A percentile compares a stretch with the other conserved stretches of the same genome.
Evolutionary conservation across 345 rosid genomes (phyloP).

Genomic region (Corymbia maculata): DNA sequence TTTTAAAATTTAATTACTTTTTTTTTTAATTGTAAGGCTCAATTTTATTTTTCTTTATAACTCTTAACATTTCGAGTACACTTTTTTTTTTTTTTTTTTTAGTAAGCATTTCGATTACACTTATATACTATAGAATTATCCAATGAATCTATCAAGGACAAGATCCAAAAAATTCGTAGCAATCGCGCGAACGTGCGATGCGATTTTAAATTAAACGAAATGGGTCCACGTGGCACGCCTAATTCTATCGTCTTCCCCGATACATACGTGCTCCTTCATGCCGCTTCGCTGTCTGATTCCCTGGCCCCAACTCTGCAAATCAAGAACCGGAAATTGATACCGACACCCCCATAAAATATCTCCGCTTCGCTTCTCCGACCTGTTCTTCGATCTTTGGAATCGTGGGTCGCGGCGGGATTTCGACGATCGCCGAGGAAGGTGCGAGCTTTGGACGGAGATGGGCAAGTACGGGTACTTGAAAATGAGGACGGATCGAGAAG

Average conservation of each 20-base stretch:
- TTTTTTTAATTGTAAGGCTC: no score
- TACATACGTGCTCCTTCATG: accelerated
- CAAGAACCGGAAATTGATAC: not conserved
- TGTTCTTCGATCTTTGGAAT: not conserved
- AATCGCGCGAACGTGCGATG: not conserved
- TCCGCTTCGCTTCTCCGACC: no score
- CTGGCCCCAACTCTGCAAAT: not conserved
- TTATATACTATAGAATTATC: not conserved
- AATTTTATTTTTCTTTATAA: no score
- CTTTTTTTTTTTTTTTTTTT: no score
- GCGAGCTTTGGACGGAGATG: not conserved
- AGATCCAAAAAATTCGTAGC: not conserved
- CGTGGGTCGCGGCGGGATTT: not conserved
- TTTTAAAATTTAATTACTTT: no score
- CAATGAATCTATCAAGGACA: not conserved
- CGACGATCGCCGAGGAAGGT: not conserved
- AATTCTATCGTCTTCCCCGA: accelerated
- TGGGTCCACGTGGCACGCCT: not conserved
- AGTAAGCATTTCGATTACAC: no score
- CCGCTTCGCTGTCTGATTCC: not conserved
- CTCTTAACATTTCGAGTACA: accelerated
- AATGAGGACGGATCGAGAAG: conserved; percentile 8
- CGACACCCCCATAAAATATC: not conserved
- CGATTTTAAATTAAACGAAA: not conserved
- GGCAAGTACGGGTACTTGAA: conserved; percentile 9